phyloP scores from a whole-genome alignment of 2,329 filamentous ascomycete species.

The Fusarium veterinarium region DNA sequence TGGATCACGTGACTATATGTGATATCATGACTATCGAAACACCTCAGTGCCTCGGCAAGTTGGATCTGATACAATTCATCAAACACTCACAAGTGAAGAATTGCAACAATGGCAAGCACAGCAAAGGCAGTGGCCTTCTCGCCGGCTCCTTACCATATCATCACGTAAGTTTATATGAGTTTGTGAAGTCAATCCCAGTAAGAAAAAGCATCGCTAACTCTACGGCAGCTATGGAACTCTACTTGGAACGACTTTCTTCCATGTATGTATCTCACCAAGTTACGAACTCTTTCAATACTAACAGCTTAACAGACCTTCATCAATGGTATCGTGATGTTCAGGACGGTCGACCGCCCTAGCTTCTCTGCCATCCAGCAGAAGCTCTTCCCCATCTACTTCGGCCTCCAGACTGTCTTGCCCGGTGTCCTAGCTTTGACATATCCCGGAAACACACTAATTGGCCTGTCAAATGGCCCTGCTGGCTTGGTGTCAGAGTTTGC shows the following conservation, averaged over 20 bases:
- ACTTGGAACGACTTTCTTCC: constrained; percentile 87
- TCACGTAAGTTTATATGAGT: constrained; percentile 66
- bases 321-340: constrained; percentile 80
- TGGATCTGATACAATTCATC: constrained; percentile 13
- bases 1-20: constrained; percentile 49
- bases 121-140: constrained; percentile 67
- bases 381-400: constrained; percentile 91
- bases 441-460: constrained; percentile 68
- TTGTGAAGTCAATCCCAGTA: background rate
- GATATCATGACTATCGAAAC: constrained; percentile 34
- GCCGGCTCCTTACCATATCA: constrained; percentile 79
- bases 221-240: constrained; percentile 83
- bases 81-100: constrained; percentile 5
- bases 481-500: constrained; percentile 71
- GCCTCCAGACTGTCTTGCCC: constrained; percentile 81
- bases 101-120: constrained; percentile 58
- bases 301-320: constrained; percentile 73
- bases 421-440: constrained; percentile 81
- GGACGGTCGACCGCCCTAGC: constrained; percentile 78
- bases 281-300: background rate
- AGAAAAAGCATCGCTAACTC: constrained; percentile 31
- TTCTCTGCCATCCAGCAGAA: constrained; percentile 84
- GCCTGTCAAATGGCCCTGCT: constrained; percentile 60
- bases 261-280: constrained; percentile 60
- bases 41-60: constrained; percentile 18